These are phyloP conservation scores for Penicillium sp. DNA, from an alignment of 2,329 filamentous ascomycete genomes.

Conservation along the genomic window DNA sequence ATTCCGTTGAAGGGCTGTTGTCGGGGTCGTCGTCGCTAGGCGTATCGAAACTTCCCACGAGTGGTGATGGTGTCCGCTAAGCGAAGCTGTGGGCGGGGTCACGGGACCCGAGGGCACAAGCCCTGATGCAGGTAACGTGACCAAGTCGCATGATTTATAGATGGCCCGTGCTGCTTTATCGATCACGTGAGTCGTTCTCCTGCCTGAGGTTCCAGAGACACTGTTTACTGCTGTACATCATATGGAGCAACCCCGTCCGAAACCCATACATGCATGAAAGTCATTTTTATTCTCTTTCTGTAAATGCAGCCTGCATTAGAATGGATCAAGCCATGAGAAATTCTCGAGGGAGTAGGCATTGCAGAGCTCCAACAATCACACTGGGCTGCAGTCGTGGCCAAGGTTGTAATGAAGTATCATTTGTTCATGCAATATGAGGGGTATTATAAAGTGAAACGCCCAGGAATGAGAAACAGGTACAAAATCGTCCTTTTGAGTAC, in stretches of 20 bases:
- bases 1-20: slow-evolving; percentile 50
- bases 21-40: slow-evolving; percentile 49
- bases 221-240: no score
- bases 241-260: not conserved
- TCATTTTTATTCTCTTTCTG: no score
- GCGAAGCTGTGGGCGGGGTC: slow-evolving; percentile 41
- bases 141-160: slow-evolving; percentile 5
- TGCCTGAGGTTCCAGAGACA: not conserved
- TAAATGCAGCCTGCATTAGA: no score
- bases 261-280: not conserved
- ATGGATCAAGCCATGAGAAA: no score
- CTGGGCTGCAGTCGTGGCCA: not conserved
- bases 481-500: not conserved
- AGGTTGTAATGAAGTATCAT: not conserved
- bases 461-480: slow-evolving; percentile 9
- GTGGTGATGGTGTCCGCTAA: slow-evolving; percentile 40
- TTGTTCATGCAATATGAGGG: slow-evolving; percentile 7
- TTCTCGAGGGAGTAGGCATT: no score
- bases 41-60: slow-evolving; percentile 44
- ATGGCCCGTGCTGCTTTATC: not conserved
- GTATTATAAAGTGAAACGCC: slow-evolving; percentile 28
- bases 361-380: no score
- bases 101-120: slow-evolving; percentile 23
- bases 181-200: slow-evolving; percentile 5
- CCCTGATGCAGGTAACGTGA: slow-evolving; percentile 21